Evolutionary conservation across 164 flowering plant species (phyloP).

Genomic region (Platanus orientalis): DNA sequence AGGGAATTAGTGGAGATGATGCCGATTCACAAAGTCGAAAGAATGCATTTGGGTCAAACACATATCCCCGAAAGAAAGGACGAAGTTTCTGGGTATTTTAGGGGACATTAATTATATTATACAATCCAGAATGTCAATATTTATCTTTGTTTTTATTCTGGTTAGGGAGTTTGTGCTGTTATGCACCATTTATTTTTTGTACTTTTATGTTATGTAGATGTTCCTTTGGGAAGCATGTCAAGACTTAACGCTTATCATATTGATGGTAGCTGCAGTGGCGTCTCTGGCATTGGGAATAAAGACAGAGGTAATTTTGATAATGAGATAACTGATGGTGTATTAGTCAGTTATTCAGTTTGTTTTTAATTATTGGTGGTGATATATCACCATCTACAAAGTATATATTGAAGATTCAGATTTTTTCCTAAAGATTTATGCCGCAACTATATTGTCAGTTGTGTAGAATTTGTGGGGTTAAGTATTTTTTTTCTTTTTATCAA

Average conservation of each 20-base stretch:
- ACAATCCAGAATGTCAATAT: background rate
- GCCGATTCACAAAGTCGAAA: constrained; percentile 51
- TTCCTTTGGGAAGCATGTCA: constrained; percentile 98
- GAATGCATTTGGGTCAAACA: constrained; percentile 78
- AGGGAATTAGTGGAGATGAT: constrained; percentile 78
- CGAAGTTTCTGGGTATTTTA: constrained; percentile 70
- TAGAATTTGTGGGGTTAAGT: too few species aligned
- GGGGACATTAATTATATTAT: background rate
- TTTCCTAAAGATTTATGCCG: too few species aligned
- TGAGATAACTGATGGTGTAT: background rate
- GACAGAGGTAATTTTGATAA: constrained; percentile 63
- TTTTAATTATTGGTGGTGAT: background rate
- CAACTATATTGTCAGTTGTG: too few species aligned
- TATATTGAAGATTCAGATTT: background rate
- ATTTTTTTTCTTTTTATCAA: too few species aligned
- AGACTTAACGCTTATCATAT: constrained; percentile 83
- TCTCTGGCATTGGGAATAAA: constrained; percentile 89
- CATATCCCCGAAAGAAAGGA: constrained; percentile 87
- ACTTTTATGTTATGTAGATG: constrained; percentile 32
- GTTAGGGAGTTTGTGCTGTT: background rate
- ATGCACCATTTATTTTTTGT: background rate
- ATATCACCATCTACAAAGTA: too few species aligned
- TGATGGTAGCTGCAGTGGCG: constrained; percentile 92
- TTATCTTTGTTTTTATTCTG: background rate
- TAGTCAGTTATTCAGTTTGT: background rate